Conservation (phyloP, 2,329 filamentous ascomycete genomes). For the Neonectria punicea region DNA sequence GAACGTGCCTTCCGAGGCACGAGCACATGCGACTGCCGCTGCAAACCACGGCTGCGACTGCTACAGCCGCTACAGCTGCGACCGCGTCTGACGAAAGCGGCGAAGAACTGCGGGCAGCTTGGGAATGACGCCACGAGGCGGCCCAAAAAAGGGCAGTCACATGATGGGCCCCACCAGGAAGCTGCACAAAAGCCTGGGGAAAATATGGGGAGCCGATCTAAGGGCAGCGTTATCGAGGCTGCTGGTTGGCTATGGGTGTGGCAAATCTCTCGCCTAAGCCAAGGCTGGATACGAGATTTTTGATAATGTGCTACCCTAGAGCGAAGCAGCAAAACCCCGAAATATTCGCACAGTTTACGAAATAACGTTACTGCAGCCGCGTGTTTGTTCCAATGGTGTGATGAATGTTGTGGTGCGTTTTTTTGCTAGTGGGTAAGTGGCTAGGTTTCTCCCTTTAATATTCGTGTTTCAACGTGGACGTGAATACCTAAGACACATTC, state of each 20-base stretch:
- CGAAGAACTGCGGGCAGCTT: slow-evolving; percentile 20
- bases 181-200: slow-evolving; percentile 39
- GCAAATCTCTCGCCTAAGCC: slow-evolving; percentile 1
- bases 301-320: neutral
- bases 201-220: slow-evolving; percentile 33
- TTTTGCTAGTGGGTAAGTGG: neutral
- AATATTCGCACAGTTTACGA: neutral
- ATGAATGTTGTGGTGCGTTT: neutral
- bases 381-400: too few species aligned
- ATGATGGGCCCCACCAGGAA: slow-evolving; percentile 30
- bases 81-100: slow-evolving; percentile 39
- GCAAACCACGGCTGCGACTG: slow-evolving; percentile 7
- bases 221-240: neutral
- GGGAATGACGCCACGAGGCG: slow-evolving; percentile 42
- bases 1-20: slow-evolving; percentile 45
- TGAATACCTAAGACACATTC: neutral
- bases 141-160: slow-evolving; percentile 32
- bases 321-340: neutral
- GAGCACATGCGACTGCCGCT: slow-evolving; percentile 37
- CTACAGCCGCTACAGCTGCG: slow-evolving; percentile 24
- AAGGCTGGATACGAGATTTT: neutral
- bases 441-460: neutral
- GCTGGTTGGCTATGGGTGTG: slow-evolving; percentile 10
- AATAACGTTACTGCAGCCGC: too few species aligned
- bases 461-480: neutral